These are phyloP conservation scores for Colletotrichum sp. DNA, from an alignment of 2,329 filamentous ascomycete genomes.

Conservation along the genomic window DNA sequence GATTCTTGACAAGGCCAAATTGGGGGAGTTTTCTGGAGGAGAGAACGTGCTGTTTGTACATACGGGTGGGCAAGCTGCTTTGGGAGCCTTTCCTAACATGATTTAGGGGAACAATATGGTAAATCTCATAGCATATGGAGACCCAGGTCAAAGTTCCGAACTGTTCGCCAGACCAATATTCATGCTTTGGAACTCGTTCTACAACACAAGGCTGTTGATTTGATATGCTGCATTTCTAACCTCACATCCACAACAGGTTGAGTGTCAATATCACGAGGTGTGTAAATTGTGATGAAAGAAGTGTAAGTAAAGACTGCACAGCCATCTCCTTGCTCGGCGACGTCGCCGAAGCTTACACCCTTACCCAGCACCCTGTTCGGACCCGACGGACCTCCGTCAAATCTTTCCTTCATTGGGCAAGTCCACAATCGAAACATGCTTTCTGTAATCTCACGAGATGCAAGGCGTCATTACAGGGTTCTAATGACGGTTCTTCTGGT, in stretches of 20 bases:
- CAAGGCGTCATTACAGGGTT: neutral
- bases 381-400: too few relatives aligned
- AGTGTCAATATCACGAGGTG: too few relatives aligned
- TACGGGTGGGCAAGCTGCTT: neutral
- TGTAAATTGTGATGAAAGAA: rapidly evolving
- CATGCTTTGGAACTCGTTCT: too few relatives aligned
- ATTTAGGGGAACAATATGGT: neutral
- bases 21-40: neutral
- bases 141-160: rapidly evolving
- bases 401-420: rapidly evolving
- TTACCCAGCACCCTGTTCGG: rapidly evolving
- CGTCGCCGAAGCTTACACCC: neutral
- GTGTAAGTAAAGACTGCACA: too few relatives aligned
- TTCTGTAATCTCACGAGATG: neutral
- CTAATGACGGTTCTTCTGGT: neutral
- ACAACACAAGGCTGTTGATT: rapidly evolving
- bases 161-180: rapidly evolving
- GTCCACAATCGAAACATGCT: too few relatives aligned
- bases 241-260: too few relatives aligned
- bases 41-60: neutral
- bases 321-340: neutral
- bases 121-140: neutral
- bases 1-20: neutral
- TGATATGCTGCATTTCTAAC: too few relatives aligned
- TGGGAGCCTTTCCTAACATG: neutral